Base-by-base conservation (phyloP, 805 yeast species). In the Yarrowia deformans region DNA sequence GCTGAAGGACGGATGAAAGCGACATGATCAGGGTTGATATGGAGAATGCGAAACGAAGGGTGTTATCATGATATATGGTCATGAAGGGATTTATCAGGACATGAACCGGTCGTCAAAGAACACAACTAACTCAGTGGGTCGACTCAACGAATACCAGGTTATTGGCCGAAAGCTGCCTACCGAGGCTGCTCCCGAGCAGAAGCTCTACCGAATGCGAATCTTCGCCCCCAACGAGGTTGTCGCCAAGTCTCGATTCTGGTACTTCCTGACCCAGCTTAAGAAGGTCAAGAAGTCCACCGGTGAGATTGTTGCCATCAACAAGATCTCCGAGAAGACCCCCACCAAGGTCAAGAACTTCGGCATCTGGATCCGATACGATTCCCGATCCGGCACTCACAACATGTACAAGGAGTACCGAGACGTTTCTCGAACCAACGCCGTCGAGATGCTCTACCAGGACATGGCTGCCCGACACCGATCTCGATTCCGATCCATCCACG, bases 401-500 rank as follows among this genome's bases (percentile, higher is more conserved):
- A 95, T 95, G 98, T 95, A 95, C 97, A 95, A 95, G 89, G 99
- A 95, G 88, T 91, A 92, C 95, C 93, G 99, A 86, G 99, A 94
- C 80, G 97, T 94, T 79, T 85, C 97, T 88, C 95, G 99, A 88
- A 97, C 93, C 75, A 97, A 91, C 84, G 99, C 98, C 78, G 98
- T 95, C 81, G 97, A 91, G 85, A 87, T 95, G 82, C 90, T 95
- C 90, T 95, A 95, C 95, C 93, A 90, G 84, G 99, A 95, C 86
- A 90, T 95, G 90, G 99, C 99, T 85, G 98, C 99, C 78, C 93
- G 99, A 88, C 99, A 95, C 97, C 93, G 99, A 90, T 95, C 99
- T 81, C 93, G 99, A 89, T 95, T 95, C 89, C 92, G 99, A 90
- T 90, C 94, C 78, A 91, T 95, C 85, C 99, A 95, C 91, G 92